phyloP scores from a whole-genome alignment of 208 protist species.

The Leishmania arabica region DNA sequence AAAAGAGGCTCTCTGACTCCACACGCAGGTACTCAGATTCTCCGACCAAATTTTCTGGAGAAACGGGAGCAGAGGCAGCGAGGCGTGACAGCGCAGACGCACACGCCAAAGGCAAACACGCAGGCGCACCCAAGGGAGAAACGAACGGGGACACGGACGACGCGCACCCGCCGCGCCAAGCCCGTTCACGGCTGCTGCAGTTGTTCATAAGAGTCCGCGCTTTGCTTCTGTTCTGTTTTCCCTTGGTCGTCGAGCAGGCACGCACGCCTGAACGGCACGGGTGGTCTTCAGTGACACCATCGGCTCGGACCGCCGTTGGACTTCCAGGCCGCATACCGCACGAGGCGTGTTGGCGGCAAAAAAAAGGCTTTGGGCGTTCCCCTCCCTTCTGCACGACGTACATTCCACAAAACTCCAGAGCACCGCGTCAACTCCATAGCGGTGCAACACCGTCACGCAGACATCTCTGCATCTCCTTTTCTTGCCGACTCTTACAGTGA shows the following conservation, averaged over 20 bases:
- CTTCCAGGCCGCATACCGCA: neutral
- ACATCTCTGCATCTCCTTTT: neutral
- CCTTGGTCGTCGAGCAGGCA: neutral
- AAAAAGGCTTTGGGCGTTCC: neutral
- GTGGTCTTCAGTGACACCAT: neutral
- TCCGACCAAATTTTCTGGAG: neutral
- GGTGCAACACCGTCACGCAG: neutral
- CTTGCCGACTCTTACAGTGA: constrained; percentile 45
- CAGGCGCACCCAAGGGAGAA: neutral
- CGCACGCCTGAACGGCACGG: neutral
- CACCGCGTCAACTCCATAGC: neutral
- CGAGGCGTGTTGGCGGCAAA: neutral
- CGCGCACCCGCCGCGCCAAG: neutral
- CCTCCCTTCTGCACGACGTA: neutral
- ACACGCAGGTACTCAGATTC: neutral
- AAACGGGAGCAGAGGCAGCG: neutral
- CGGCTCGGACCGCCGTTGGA: neutral
- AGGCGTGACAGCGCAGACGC: neutral
- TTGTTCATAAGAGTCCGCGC: too few relatives aligned
- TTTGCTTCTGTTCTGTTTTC: neutral
- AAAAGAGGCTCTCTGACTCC: neutral
- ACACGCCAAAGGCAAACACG: too few relatives aligned
- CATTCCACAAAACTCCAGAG: neutral
- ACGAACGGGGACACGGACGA: neutral
- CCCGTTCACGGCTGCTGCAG: neutral